Conservation (phyloP, 495 filamentous ascomycete genomes). For the Penicillium bialowiezense region DNA sequence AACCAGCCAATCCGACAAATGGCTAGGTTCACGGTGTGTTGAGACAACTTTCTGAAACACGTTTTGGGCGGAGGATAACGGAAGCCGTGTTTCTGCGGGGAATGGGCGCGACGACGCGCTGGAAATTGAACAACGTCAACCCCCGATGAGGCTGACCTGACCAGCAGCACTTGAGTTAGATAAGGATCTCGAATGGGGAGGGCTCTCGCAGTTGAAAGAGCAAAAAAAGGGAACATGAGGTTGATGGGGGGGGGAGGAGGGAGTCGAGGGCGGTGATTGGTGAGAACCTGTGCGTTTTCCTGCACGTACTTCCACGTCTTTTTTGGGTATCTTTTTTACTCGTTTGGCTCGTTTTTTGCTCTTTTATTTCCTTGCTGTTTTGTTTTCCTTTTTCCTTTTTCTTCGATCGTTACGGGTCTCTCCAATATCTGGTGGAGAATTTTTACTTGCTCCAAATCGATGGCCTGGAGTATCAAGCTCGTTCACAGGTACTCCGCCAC, state of each 20-base stretch:
- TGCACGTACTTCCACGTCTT: slow-evolving; percentile 2
- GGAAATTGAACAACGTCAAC: slow-evolving; percentile 34
- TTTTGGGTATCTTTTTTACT: neutral
- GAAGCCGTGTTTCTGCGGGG: slow-evolving; percentile 34
- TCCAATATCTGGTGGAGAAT: no score
- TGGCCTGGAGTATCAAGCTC: no score
- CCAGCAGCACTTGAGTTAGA: neutral
- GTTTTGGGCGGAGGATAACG: slow-evolving; percentile 24
- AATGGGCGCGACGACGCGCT: slow-evolving; percentile 40
- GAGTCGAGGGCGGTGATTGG: slow-evolving; percentile 23
- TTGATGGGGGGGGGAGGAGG: slow-evolving; percentile 10
- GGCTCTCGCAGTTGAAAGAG: neutral
- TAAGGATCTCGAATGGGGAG: neutral
- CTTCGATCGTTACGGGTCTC: no score
- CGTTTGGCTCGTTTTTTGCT: no score
- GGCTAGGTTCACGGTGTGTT: neutral
- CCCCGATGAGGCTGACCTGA: slow-evolving; percentile 25
- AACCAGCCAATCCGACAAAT: neutral
- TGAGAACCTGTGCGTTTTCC: slow-evolving; percentile 4
- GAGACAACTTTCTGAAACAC: slow-evolving; percentile 12
- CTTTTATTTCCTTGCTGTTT: neutral
- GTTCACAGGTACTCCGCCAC: no score
- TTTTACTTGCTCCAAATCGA: no score
- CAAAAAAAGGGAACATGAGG: slow-evolving; percentile 11
- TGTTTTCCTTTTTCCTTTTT: neutral